Base-by-base conservation (phyloP, 768 basidiomycete genomes). In the Kwoniella shandongensis region DNA sequence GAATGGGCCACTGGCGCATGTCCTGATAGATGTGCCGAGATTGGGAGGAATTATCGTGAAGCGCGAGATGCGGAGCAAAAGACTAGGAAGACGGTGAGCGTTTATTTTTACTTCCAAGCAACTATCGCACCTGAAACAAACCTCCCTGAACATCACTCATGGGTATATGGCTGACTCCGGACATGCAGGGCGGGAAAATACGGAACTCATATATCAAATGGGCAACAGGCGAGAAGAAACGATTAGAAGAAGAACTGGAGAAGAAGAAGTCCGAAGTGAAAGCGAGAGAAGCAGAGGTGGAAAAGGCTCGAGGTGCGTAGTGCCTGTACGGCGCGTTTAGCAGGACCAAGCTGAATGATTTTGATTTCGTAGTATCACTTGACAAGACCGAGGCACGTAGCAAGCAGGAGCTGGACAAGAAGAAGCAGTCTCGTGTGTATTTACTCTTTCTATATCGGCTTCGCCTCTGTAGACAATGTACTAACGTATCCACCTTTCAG, bases 211-310 rank as follows among this genome's bases (percentile, higher is more conserved):
- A 97, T 70, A 87, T 96, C 64, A 79, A 84, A 5, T 90, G 85
- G 66, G 94, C 93, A 0, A 82, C 86, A 59, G 89, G 88, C 77
- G 96, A 98, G 81, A 88, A 88, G 82, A 85, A 81, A 59, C 86
- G 89, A 10, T 76, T 98, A 22, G 87, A 93, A 70, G 80, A 76
- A 7, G 81, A 85, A 38, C 73, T 90, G 22, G 75, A 77, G n/a
- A 76, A 81, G 25, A 69, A 85, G 30, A 76, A 78, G 27, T 76
- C 78, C 40, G 86, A 91, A 67, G 84, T 96, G 36, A 77, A 77
- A 39, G 79, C 77, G 17, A 81, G 82, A 59, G 83, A 89, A 72
- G 83, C 82, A 49, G 89, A 94, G 75, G 86, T 87, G 3, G 82
- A 84, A 52, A 83, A 83, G 56, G 80, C 90, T 29, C 81, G 81